Conservation (phyloP, 768 basidiomycete species). For the Sarcodon aspratus region DNA sequence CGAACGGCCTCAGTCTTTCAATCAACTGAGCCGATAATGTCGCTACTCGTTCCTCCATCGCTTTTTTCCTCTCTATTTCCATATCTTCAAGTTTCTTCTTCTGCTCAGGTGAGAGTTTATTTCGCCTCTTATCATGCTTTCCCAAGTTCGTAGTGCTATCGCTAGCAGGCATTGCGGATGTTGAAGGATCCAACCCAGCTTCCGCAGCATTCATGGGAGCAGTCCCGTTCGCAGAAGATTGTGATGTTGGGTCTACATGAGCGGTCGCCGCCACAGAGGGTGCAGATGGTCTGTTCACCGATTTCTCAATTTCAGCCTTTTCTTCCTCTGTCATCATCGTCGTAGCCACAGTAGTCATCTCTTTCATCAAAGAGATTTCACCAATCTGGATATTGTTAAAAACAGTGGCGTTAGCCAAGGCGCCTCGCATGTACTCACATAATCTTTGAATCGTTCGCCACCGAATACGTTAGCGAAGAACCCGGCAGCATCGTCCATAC, state of each 20-base stretch:
- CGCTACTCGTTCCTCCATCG: conserved; percentile 68
- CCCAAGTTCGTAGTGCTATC: background rate
- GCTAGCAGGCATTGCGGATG: background rate
- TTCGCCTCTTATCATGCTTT: conserved; percentile 21
- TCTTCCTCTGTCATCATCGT: conserved; percentile 92
- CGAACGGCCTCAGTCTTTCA: conserved; percentile 81
- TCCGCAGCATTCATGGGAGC: conserved; percentile 1
- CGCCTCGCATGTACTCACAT: conserved; percentile 39
- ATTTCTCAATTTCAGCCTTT: conserved; percentile 74
- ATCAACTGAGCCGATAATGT: conserved; percentile 68
- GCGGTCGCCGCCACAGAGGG: conserved; percentile 16
- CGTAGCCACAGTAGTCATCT: conserved; percentile 75
- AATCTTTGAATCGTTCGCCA: conserved; percentile 84
- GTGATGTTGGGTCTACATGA: conserved; percentile 11
- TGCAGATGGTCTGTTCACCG: conserved; percentile 35
- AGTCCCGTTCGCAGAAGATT: conserved; percentile 5
- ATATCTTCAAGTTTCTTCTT: conserved; percentile 73
- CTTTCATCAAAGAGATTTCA: conserved; percentile 93
- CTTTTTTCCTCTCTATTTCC: conserved; percentile 71
- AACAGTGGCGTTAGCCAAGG: no score
- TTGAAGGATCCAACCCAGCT: background rate
- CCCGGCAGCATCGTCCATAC: conserved; percentile 85
- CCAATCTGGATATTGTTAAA: conserved; percentile 55
- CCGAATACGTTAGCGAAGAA: conserved; percentile 97
- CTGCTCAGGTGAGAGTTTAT: conserved; percentile 71